Conservation (phyloP, 2,329 filamentous ascomycete genomes). For the Ophiostoma tasmaniense region DNA sequence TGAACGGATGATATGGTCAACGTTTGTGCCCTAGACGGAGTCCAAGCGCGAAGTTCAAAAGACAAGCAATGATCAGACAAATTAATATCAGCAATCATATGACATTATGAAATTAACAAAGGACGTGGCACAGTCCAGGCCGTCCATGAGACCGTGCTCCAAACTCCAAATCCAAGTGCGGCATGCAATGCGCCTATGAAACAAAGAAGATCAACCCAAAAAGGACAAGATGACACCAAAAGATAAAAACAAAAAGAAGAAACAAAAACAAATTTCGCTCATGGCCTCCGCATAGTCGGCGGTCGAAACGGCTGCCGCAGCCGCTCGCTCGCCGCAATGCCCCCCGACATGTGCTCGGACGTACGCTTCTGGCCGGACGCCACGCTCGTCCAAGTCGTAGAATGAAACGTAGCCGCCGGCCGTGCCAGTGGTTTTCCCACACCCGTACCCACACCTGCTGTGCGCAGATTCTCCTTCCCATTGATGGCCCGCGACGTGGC, state of each 20-base stretch:
- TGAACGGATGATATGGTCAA: too few species aligned
- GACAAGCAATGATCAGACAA: too few species aligned
- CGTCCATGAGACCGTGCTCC: background rate
- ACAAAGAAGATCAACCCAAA: background rate
- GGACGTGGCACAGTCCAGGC: background rate
- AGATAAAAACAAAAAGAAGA: too few species aligned
- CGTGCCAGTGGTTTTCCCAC: constrained; percentile 18
- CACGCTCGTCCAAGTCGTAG: constrained; percentile 34
- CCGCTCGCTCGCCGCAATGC: constrained; percentile 39
- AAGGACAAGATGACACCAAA: background rate
- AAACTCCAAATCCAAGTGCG: background rate
- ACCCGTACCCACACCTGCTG: too few species aligned
- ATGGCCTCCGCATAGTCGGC: constrained; percentile 41
- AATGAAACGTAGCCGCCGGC: constrained; percentile 41
- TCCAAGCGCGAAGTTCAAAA: too few species aligned
- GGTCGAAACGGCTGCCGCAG: constrained; percentile 50
- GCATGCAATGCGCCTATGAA: background rate
- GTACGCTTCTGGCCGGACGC: constrained; percentile 9
- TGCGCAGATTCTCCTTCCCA: constrained; percentile 11
- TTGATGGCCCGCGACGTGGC: background rate
- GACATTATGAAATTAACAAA: too few species aligned
- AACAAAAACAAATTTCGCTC: background rate
- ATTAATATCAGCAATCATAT: too few species aligned
- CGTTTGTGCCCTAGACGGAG: too few species aligned
- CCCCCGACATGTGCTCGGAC: background rate